Base-by-base conservation (phyloP, 305 asterid genomes). In the Fraxinus angustifolia region DNA sequence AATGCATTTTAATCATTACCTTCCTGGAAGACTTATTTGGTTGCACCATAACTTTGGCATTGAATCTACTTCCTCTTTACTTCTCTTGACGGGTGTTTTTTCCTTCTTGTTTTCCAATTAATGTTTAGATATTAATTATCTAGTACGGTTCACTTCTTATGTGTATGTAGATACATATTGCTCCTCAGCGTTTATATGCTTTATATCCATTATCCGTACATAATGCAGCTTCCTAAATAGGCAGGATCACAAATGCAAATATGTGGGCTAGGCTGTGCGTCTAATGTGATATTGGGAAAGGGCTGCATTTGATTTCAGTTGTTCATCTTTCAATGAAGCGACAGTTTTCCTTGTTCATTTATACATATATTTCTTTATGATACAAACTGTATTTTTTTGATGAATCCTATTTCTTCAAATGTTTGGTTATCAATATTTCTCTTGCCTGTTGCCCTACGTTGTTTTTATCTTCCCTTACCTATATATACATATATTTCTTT, bases 21-120 rank as follows among this genome's bases (percentile, higher is more conserved):
- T 71, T 84, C 42, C 53, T 26, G 75, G 36, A 45, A 35, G 28
- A 8, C 80, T 60, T 56, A 77, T 3, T 67, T 67, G 73, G 14
- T 67, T 67, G 34, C 17, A 26, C 35, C 17, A 11, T 28, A 10
- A 67, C 19, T 12, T 67, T 67, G 73, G 12, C 35, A 4, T 26
- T 11, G 73, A 67, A 12, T 67, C 17, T 67, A 67, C 8, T 28
- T 67, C 6, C 11, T 6, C 73, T 65, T 65, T 30, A 65, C n/a
- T 3, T 21, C 73, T 21, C n/a, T 26, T 7, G 70, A 19, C 30
- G 3, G 30, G 30, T 10, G 17, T 67, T 67, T 67, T 19, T 58
- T 58, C 21, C 30, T 58, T 58, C 8, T 17, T 7, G 70, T 58
- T 58, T 45, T 58, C 68, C 68, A 14, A 45, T 50, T 4, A 23